Evolutionary conservation across 345 rosid genomes (phyloP).

Genomic region (Sapria himalayana): DNA sequence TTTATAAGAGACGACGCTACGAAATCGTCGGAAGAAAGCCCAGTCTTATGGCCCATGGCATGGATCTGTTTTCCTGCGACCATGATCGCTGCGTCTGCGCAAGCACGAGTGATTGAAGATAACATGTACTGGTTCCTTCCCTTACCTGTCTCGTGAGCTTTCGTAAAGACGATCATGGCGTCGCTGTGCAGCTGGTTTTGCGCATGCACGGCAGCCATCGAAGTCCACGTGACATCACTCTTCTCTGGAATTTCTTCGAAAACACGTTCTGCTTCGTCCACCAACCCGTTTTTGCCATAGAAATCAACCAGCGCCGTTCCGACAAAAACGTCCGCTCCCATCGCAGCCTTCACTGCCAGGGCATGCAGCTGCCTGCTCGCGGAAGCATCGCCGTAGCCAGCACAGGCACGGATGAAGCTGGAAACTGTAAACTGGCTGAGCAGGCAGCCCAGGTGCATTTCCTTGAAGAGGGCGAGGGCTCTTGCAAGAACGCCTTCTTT

Average conservation of each 20-base stretch:
- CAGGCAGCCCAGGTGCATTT: slow-evolving; percentile 24
- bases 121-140: slow-evolving; percentile 31
- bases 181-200: slow-evolving; percentile 52
- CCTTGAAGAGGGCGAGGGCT: slow-evolving; percentile 25
- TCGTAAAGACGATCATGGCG: slow-evolving; percentile 30
- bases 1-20: slow-evolving; percentile 49
- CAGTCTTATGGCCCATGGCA: slow-evolving; percentile 32
- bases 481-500: slow-evolving; percentile 19
- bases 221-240: slow-evolving; percentile 73
- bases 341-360: slow-evolving; percentile 29
- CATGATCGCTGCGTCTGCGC: slow-evolving; percentile 46
- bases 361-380: slow-evolving; percentile 48
- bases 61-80: slow-evolving; percentile 66
- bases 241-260: slow-evolving; percentile 43
- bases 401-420: slow-evolving; percentile 49
- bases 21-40: slow-evolving; percentile 30
- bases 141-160: slow-evolving; percentile 21
- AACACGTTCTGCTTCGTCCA: slow-evolving; percentile 26
- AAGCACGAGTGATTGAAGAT: slow-evolving; percentile 55
- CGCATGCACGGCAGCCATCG: slow-evolving; percentile 56
- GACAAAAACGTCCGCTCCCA: slow-evolving; percentile 31
- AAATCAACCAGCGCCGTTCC: slow-evolving; percentile 69
- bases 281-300: slow-evolving; percentile 44
- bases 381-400: slow-evolving; percentile 14
- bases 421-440: slow-evolving; percentile 52